Conservation (phyloP, 2,329 filamentous ascomycete species). For the Penicillium sp. region DNA sequence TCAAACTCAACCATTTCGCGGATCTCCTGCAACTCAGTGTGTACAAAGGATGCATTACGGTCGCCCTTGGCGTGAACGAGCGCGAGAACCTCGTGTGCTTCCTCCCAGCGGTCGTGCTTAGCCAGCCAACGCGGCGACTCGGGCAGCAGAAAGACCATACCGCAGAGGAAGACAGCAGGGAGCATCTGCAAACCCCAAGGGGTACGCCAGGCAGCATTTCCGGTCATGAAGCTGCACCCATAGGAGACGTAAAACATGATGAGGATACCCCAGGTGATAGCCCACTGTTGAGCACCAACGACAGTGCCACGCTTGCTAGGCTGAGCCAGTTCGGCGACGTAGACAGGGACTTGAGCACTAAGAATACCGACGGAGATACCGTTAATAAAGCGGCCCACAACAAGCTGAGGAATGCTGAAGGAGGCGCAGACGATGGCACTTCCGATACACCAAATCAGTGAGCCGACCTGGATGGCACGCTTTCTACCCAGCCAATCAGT, state of each 20-base stretch:
- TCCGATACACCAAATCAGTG: conserved; percentile 53
- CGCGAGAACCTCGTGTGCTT: conserved; percentile 49
- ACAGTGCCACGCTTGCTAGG: conserved; percentile 58
- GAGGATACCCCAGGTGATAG: conserved; percentile 69
- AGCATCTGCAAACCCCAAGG: conserved; percentile 67
- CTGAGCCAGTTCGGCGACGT: conserved; percentile 65
- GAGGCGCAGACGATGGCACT: conserved; percentile 61
- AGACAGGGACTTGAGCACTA: conserved; percentile 68
- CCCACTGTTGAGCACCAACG: conserved; percentile 70
- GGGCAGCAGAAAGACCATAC: conserved; percentile 52
- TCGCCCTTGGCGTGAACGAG: conserved; percentile 66
- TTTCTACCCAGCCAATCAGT: conserved; percentile 57
- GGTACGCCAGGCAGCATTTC: conserved; percentile 59
- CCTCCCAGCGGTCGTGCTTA: conserved; percentile 60
- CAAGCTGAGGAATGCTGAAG: conserved; percentile 68
- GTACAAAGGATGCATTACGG: conserved; percentile 62
- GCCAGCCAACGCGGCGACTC: conserved; percentile 65
- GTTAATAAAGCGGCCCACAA: conserved; percentile 68
- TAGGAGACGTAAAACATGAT: conserved; percentile 66
- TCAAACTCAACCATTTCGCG: conserved; percentile 72
- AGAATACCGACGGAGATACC: conserved; percentile 73
- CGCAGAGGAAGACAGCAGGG: conserved; percentile 58
- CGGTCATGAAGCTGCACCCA: conserved; percentile 61
- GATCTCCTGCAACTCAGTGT: conserved; percentile 69
- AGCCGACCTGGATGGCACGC: conserved; percentile 53